Percentiles rank a stretch among this genome's conserved stretches.
Conservation (phyloP, 352 stramenopile species). For the Globisporangium rhizosaccharum region DNA sequence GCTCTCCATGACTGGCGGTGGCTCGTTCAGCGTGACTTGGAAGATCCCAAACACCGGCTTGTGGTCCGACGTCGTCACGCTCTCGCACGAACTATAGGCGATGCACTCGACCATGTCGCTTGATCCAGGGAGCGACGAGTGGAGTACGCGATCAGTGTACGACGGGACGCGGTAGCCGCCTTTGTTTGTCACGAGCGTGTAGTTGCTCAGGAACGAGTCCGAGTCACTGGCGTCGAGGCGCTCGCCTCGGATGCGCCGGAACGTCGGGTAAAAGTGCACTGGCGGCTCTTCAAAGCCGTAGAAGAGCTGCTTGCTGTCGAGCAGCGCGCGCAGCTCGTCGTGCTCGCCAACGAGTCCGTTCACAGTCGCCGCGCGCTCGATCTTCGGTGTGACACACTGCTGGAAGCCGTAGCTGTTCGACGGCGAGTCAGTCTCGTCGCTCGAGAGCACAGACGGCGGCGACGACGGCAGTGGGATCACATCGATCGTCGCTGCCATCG, state of each 20-base stretch:
- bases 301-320: conserved; percentile 65
- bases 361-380: conserved; percentile 21
- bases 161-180: conserved; percentile 74
- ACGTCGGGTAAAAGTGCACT: conserved; percentile 76
- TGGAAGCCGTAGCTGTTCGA: conserved; percentile 30
- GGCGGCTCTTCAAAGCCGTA: conserved; percentile 68
- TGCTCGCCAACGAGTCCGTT: conserved; percentile 48
- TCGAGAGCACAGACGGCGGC: conserved; percentile 3
- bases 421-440: conserved; percentile 19
- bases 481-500: conserved; percentile 5
- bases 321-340: conserved; percentile 65
- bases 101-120: conserved; percentile 50
- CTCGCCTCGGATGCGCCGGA: conserved; percentile 63
- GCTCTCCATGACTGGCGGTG: conserved; percentile 10
- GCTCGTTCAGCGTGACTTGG: conserved; percentile 29
- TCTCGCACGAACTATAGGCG: conserved; percentile 76
- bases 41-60: conserved; percentile 75
- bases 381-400: conserved; percentile 42
- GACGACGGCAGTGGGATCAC: conserved; percentile 10
- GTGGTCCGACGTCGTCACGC: conserved; percentile 73
- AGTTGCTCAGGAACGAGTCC: conserved; percentile 44
- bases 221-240: conserved; percentile 24
- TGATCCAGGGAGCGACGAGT: conserved; percentile 58
- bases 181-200: conserved; percentile 53
- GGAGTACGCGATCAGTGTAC: conserved; percentile 88